Percentiles rank a stretch among this genome's conserved stretches.
phyloP scores from a whole-genome alignment of 768 basidiomycete species.

The Termitomyces sp. region DNA sequence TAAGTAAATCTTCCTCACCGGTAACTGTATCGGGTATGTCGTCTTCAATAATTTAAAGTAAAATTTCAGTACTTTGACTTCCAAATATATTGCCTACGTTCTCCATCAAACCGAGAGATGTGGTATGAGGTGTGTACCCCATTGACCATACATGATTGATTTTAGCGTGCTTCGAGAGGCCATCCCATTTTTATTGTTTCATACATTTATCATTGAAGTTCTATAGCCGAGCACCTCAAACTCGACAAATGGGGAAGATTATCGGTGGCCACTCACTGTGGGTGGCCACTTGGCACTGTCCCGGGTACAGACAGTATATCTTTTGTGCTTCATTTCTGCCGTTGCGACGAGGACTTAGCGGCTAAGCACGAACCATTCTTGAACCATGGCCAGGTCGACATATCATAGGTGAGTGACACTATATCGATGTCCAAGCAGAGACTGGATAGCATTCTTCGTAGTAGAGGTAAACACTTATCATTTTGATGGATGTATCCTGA shows the following conservation, averaged over 20 bases:
- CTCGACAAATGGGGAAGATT: not conserved
- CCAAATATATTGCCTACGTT: not conserved
- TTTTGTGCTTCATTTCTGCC: too few species aligned
- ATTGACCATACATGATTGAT: not conserved
- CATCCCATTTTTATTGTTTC: not conserved
- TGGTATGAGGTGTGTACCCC: not conserved
- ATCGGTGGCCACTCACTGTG: too few species aligned
- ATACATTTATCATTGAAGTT: not conserved
- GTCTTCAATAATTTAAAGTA: not conserved
- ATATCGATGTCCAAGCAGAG: not conserved
- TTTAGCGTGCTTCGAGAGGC: not conserved
- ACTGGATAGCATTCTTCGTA: too few species aligned
- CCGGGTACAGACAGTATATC: too few species aligned
- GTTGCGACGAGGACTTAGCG: too few species aligned
- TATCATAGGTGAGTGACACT: not conserved
- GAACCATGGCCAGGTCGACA: too few species aligned
- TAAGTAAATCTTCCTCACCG: too few species aligned
- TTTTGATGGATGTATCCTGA: not conserved
- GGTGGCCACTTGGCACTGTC: not conserved
- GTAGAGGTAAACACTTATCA: too few species aligned
- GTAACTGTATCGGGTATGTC: not conserved
- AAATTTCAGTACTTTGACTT: not conserved
- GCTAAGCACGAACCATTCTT: too few species aligned
- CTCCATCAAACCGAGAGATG: too few species aligned
- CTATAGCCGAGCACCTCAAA: not conserved